Conservation (phyloP, 1,284 basidiomycete species). For the Pseudozyma hubeiensis region DNA sequence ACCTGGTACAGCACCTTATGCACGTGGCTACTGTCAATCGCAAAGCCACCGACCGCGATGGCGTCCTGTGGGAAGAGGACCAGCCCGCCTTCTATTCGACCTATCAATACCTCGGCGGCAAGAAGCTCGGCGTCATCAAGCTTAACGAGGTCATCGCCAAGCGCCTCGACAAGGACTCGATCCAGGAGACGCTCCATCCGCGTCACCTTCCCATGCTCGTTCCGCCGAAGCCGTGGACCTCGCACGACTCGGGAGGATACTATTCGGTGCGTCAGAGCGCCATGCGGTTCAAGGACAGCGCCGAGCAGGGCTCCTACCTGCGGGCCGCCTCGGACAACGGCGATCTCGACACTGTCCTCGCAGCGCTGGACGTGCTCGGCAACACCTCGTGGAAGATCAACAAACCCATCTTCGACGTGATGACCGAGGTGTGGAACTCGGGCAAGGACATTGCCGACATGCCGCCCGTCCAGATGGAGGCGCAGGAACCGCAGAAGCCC, state of each 20-base stretch:
- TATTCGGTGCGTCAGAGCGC: constrained; percentile 70
- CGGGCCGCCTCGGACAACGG: constrained; percentile 80
- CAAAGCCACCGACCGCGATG: constrained; percentile 66
- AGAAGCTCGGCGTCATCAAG: constrained; percentile 89
- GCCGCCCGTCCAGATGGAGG: constrained; percentile 61
- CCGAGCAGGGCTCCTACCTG: constrained; percentile 87
- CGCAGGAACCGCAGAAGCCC: constrained; percentile 74
- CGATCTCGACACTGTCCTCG: constrained; percentile 85
- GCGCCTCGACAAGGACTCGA: constrained; percentile 80
- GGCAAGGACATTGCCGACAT: constrained; percentile 70
- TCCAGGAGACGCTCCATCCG: constrained; percentile 85
- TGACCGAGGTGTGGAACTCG: constrained; percentile 83
- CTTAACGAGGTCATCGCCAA: constrained; percentile 85
- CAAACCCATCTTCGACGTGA: constrained; percentile 78
- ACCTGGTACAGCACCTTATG: constrained; percentile 85
- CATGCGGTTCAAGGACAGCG: constrained; percentile 93
- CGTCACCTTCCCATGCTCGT: constrained; percentile 96
- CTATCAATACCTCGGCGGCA: constrained; percentile 92
- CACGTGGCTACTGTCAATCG: constrained; percentile 83
- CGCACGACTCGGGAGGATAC: constrained; percentile 85
- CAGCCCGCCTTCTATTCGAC: constrained; percentile 93
- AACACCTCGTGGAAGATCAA: constrained; percentile 93
- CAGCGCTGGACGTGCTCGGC: constrained; percentile 89
- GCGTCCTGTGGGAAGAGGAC: constrained; percentile 73
- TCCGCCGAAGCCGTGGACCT: constrained; percentile 87